Evolutionary conservation across 2,329 filamentous ascomycete genomes (phyloP).

Genomic region (Chrysoporthe cubensis): DNA sequence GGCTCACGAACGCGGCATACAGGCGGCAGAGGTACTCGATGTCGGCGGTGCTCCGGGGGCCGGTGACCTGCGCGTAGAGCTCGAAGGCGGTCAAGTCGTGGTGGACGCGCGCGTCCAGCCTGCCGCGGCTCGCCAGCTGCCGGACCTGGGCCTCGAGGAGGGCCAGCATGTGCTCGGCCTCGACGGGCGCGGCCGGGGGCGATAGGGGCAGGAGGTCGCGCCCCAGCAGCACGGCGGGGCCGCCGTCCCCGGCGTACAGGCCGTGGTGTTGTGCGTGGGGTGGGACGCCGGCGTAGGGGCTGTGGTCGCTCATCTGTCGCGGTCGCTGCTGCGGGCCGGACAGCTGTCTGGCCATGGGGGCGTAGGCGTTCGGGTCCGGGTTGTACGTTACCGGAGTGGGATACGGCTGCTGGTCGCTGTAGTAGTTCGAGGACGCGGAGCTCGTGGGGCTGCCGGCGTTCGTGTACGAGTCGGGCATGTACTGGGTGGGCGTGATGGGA

Average conservation of each 20-base stretch:
- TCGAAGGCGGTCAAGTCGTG: slow-evolving; percentile 15
- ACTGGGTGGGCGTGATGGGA: neutral
- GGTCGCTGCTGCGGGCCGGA: neutral
- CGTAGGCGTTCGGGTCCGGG: neutral
- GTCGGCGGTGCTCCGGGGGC: neutral
- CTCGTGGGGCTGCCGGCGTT: neutral
- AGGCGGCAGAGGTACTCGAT: slow-evolving; percentile 12
- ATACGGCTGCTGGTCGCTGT: slow-evolving; percentile 1
- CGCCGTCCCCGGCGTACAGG: neutral
- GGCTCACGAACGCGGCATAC: slow-evolving; percentile 16
- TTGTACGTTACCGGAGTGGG: neutral
- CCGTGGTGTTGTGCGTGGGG: neutral
- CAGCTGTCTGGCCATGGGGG: neutral
- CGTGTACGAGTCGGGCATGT: neutral
- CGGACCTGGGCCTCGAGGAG: slow-evolving; percentile 7
- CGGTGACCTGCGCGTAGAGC: slow-evolving; percentile 9
- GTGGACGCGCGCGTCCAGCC: slow-evolving; percentile 17
- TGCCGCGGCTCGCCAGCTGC: slow-evolving; percentile 10
- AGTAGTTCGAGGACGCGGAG: neutral
- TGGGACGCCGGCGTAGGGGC: neutral
- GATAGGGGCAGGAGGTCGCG: neutral
- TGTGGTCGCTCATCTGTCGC: slow-evolving; percentile 1
- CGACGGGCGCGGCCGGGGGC: neutral
- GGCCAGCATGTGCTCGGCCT: neutral
- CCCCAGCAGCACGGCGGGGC: neutral